Percentiles rank a stretch among this genome's conserved stretches.
Evolutionary conservation across 306 rosid species (phyloP).

Genomic region (Medicago ruthenica): DNA sequence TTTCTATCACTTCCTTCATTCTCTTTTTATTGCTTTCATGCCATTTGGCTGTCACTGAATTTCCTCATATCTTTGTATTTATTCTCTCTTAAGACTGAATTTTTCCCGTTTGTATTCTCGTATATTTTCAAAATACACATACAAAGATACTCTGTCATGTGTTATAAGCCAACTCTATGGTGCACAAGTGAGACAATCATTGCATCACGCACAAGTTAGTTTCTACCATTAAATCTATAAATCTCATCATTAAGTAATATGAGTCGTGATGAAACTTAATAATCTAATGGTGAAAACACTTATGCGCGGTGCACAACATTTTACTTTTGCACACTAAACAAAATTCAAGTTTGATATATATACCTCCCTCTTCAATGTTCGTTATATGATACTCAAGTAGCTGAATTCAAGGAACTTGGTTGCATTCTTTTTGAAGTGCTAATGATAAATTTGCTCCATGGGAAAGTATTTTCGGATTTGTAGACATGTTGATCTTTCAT

Average conservation of each 20-base stretch:
- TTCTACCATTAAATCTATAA: too few relatives aligned
- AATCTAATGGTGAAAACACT: too few relatives aligned
- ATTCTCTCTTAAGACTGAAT: neutral
- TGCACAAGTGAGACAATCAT: too few relatives aligned
- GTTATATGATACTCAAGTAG: conserved; percentile 3
- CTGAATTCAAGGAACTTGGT: neutral
- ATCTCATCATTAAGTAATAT: too few relatives aligned
- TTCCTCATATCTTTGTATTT: neutral
- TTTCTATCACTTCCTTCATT: neutral
- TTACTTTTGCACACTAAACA: too few relatives aligned
- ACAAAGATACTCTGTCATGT: neutral
- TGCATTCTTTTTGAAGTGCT: neutral
- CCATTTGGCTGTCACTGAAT: neutral
- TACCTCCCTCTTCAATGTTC: neutral
- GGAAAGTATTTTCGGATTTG: neutral
- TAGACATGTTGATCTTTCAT: conserved; percentile 27
- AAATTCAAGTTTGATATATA: neutral
- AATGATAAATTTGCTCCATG: conserved; percentile 6
- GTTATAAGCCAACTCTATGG: too few relatives aligned
- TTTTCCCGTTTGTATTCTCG: neutral
- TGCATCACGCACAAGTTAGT: too few relatives aligned
- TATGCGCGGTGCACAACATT: too few relatives aligned
- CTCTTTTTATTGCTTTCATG: neutral
- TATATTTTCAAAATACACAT: neutral
- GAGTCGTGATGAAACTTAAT: too few relatives aligned